Base-by-base conservation (phyloP, 129 eudicot species). In the Smallanthus sonchifolius region DNA sequence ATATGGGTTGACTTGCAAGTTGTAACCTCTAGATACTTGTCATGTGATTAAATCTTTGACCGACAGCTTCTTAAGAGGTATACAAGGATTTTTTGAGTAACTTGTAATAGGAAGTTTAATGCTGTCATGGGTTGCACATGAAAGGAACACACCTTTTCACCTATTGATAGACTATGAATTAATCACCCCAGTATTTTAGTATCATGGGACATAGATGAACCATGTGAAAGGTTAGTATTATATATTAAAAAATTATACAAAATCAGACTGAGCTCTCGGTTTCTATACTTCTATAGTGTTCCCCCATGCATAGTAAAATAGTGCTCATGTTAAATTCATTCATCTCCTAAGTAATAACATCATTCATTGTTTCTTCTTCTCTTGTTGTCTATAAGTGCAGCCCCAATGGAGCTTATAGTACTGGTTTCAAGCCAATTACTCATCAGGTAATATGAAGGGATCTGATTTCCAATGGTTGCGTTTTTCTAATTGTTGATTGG, bases 321-420 rank as follows among this genome's bases (percentile, higher is more conserved):
- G 19, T 60, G 8, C 10, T 32, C 13, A 30, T 60, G 54, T 65
- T 35, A 24, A 24, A 7, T 37, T 64, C 73, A 15, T 9, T 48
- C 15, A 47, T 47, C 71, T 63, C 40, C 17, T 43, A 63, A 35
- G 14, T 63, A 74, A 20, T 62, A 55, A 51, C 13, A 47, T 10
- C 51, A 65, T 64, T 67, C 34, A 69, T 79, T 54, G 36, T 67
- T 49, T 51, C 34, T 70, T 47, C 39, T 73, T 45, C 20, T 54
- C 43, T 72, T 8, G 16, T 71, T 14, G 16, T 47, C 34, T 83
- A 32, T 43, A 44, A 55, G 64, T 70, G 83, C 96, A 93, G 98
- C 76, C 98, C 97, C 40, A 84, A 90, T 82, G 98, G 98, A 83
- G 98, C 98, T 80, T 93, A 93, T 67, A 93, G 98, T 80, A 80